A percentile compares a stretch with the other conserved stretches of the same genome.
phyloP scores from a whole-genome alignment of 2,329 filamentous ascomycete genomes.

The Aspergillus tamarii region DNA sequence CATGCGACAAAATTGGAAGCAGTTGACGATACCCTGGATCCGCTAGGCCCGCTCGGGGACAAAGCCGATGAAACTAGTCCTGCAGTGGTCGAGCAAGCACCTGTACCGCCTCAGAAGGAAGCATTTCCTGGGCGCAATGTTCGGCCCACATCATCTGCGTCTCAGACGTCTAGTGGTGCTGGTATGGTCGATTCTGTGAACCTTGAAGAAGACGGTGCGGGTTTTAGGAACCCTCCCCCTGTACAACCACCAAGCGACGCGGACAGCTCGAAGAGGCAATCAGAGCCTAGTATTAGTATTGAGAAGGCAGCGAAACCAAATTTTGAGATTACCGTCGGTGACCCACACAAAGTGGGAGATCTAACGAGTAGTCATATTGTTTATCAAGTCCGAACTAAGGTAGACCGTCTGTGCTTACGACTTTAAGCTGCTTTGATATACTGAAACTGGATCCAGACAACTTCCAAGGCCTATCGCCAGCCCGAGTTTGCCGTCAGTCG shows the following conservation, averaged over 20 bases:
- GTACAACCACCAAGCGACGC: constrained; percentile 54
- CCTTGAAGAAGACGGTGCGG: constrained; percentile 69
- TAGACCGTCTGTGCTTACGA: constrained; percentile 43
- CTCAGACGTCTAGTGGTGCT: constrained; percentile 53
- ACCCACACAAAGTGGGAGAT: constrained; percentile 97
- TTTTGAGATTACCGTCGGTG: constrained; percentile 89
- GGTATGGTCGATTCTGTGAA: constrained; percentile 68
- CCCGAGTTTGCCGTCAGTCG: constrained; percentile 91
- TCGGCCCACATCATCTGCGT: constrained; percentile 42
- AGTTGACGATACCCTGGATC: constrained; percentile 64
- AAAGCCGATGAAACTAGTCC: constrained; percentile 38
- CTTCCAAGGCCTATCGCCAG: constrained; percentile 92
- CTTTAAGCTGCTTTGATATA: not conserved
- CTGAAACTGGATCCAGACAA: constrained; percentile 63
- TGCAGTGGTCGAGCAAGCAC: constrained; percentile 55
- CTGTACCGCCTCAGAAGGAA: constrained; percentile 64
- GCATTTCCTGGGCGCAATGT: constrained; percentile 41
- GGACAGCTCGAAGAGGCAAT: constrained; percentile 54
- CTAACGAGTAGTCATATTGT: constrained; percentile 97
- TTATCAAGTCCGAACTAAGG: constrained; percentile 92
- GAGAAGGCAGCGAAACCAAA: constrained; percentile 92
- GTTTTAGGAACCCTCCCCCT: constrained; percentile 65
- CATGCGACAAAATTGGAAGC: constrained; percentile 66
- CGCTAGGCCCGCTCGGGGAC: constrained; percentile 63
- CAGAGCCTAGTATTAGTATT: constrained; percentile 80